Base-by-base conservation (phyloP, 1,139 yeast genomes). In the Kodamaea anthophila region DNA sequence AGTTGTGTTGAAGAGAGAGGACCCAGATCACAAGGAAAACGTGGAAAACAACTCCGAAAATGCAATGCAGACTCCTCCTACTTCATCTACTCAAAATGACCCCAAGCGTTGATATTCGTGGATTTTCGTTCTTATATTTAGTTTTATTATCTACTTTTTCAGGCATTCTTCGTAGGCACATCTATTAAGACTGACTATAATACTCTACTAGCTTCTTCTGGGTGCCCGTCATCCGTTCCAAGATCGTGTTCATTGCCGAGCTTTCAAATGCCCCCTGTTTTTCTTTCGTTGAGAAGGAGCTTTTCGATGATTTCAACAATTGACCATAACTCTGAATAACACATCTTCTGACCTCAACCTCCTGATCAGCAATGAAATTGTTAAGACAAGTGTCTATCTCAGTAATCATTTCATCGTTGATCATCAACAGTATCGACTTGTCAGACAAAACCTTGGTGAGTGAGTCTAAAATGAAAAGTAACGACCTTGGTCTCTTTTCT, bases 271-370 rank as follows among this genome's bases (percentile, higher is more conserved):
- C 11, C 4, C 26, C 30, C 2, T 35, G 33, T 5, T 31, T 22
- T 5, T 33, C 31, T 10, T 37, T 43, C 9, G 19, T 28, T 1
- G 38, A 14, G 26, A 30, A 31, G 8, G 34, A 21, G 14, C 26
- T 15, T 29, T 44, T 37, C 1, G 47, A 41, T 3, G 55, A 51
- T 26, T 44, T 51, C 26, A 59, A 34, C 26, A 64, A 34, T 27
- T 47, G 53, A 4, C 72, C 66, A 36, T 66, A 71, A n/a, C 58
- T 54, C 28, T 65, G 53, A 9, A 66, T 55, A 1, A 65, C 64
- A 13, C 47, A 40, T 35, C 72, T 51, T 38, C 75, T 49, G 5
- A 68, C 46, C 23, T 61, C 67, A 7, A 66, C 66, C 13, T 56
- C 58, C 2, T 46, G 48, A 35, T 55, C 51, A 9, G 47, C 40